Percentiles rank a stretch among this genome's conserved stretches.
Evolutionary conservation across 169 alveolate genomes (phyloP).

Genomic region (Eimeria brunetti): DNA sequence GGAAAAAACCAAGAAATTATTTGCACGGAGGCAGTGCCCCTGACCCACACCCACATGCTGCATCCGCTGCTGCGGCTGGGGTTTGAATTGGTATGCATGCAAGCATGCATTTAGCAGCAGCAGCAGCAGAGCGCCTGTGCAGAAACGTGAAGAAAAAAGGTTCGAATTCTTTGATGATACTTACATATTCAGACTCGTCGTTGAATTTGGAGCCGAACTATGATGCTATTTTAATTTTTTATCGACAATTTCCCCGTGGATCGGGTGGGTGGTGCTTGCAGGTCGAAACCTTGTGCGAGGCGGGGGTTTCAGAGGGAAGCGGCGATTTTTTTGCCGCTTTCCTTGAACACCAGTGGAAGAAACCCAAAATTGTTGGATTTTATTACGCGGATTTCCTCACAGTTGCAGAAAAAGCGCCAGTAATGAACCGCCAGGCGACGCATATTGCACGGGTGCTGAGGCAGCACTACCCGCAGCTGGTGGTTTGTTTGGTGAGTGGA

Average conservation of each 20-base stretch:
- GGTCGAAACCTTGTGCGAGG: slow-evolving; percentile 25
- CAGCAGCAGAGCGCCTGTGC: background rate
- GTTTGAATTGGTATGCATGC: background rate
- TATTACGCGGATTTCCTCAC: slow-evolving; percentile 4
- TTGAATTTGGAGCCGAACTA: too few species aligned
- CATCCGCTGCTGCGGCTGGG: slow-evolving; percentile 38
- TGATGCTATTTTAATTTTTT: too few species aligned
- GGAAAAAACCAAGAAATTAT: background rate
- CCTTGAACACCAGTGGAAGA: background rate
- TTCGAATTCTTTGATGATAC: too few species aligned
- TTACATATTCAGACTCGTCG: too few species aligned
- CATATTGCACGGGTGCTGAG: slow-evolving; percentile 32
- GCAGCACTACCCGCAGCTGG: slow-evolving; percentile 26
- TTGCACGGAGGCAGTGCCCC: background rate
- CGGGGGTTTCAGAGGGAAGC: background rate
- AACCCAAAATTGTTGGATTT: slow-evolving; percentile 2
- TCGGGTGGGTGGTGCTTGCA: too few species aligned
- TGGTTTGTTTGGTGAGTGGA: background rate
- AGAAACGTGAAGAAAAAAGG: too few species aligned
- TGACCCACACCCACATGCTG: slow-evolving; percentile 26
- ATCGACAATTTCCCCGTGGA: too few species aligned
- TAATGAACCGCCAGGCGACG: background rate
- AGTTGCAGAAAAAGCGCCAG: background rate
- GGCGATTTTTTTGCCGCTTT: background rate
- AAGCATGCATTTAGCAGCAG: background rate